Evolutionary conservation across 1,284 basidiomycete species (phyloP).

Genomic region (Cutaneotrichosporon spelunceum): DNA sequence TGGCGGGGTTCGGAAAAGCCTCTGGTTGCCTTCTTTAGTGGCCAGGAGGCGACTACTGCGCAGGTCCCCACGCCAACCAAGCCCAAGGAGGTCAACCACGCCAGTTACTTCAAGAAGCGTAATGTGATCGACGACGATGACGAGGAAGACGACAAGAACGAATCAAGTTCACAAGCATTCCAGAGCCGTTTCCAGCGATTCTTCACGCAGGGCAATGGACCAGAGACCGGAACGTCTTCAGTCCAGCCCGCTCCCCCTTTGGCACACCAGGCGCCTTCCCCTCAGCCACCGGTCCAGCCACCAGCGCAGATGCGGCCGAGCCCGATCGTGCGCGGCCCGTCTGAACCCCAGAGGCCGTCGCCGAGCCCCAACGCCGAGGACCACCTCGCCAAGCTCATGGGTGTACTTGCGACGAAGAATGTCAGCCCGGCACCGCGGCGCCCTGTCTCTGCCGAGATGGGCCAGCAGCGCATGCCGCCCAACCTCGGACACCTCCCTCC

Average conservation of each 20-base stretch:
- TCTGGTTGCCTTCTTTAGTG: slow-evolving; percentile 37
- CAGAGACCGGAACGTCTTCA: background rate
- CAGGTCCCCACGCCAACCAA: slow-evolving; percentile 19
- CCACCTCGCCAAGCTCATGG: slow-evolving; percentile 44
- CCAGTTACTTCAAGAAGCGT: slow-evolving; percentile 40
- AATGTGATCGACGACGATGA: slow-evolving; percentile 24
- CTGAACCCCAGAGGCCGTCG: slow-evolving; percentile 2
- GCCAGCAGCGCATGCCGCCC: slow-evolving; percentile 10
- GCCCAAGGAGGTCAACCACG: slow-evolving; percentile 41
- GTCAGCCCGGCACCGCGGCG: slow-evolving; percentile 18
- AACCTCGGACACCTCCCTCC: background rate
- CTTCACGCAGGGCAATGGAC: slow-evolving; percentile 27
- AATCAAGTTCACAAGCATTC: slow-evolving; percentile 27
- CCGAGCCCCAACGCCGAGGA: slow-evolving; percentile 26
- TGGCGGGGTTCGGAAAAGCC: slow-evolving; percentile 30
- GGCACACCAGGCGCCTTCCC: background rate
- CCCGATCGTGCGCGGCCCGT: background rate
- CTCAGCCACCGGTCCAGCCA: background rate
- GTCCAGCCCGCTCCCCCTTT: background rate
- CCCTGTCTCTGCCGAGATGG: slow-evolving; percentile 17
- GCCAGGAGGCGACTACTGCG: background rate
- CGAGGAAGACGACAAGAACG: slow-evolving; percentile 22
- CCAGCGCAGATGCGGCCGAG: background rate
- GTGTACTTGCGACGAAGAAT: slow-evolving; percentile 35
- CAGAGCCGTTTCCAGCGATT: slow-evolving; percentile 45